Evolutionary conservation across 2,329 filamentous ascomycete species (phyloP).

Genomic region (Drechslerella dactyloides): DNA sequence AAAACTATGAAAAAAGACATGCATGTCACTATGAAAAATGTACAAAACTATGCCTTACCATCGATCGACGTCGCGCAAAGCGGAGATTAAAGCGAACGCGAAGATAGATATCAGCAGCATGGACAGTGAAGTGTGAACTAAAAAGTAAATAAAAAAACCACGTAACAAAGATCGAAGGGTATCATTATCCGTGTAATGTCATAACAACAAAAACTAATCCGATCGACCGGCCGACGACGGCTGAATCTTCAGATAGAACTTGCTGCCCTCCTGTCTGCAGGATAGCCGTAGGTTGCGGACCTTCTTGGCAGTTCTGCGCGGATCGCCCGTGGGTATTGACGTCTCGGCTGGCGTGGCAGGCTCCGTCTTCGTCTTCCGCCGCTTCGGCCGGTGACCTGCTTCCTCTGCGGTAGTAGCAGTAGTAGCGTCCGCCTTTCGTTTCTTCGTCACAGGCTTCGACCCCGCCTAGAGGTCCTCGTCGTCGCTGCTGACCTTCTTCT

Average conservation of each 20-base stretch:
- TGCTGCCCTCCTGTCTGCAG: neutral
- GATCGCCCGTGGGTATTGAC: neutral
- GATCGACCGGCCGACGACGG: neutral
- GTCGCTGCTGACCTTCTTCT: constrained; percentile 46
- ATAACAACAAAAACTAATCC: neutral
- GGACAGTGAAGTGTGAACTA: no score
- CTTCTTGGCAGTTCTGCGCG: neutral
- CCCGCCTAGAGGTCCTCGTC: constrained; percentile 42
- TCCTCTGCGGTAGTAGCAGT: constrained; percentile 7
- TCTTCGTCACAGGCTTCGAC: constrained; percentile 14
- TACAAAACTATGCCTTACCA: no score
- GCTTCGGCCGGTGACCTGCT: neutral
- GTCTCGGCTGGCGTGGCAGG: neutral
- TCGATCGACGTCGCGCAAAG: no score
- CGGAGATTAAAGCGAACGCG: neutral
- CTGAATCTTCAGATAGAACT: neutral
- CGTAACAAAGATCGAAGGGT: constrained; percentile 2
- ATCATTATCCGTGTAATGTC: neutral
- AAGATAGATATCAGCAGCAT: neutral
- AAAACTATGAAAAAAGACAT: neutral
- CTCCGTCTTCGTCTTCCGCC: neutral
- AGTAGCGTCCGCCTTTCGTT: constrained; percentile 8
- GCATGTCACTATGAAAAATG: no score
- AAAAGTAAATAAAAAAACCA: neutral
- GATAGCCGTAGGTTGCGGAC: neutral